A percentile compares a stretch with the other conserved stretches of the same genome.
These are phyloP conservation scores for Fraxinus albicans DNA, from an alignment of 305 asterid species.

Conservation along the genomic window DNA sequence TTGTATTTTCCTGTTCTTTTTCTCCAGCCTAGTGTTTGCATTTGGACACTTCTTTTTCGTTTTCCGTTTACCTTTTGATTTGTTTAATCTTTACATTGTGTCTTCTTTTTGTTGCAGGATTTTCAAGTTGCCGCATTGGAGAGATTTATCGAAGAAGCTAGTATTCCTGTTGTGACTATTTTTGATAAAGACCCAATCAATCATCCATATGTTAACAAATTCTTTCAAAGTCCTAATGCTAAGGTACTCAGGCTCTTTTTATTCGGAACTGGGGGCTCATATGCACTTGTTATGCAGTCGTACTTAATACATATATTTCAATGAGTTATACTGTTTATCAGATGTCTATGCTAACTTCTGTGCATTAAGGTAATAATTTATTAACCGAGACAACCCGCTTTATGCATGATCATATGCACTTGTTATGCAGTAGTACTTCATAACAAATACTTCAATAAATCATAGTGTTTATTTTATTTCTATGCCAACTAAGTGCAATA, in stretches of 20 bases:
- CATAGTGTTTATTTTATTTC: not conserved
- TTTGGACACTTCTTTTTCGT: not conserved
- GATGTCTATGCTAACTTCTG: not conserved
- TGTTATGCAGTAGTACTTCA: not conserved
- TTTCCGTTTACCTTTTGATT: not conserved
- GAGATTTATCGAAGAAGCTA: constrained; percentile 56
- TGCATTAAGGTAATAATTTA: not conserved
- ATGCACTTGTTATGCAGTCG: not conserved
- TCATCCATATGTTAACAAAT: constrained; percentile 54
- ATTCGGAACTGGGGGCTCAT: not conserved
- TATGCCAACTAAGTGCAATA: not conserved
- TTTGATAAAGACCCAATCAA: constrained; percentile 58
- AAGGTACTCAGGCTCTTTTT: constrained; percentile 48
- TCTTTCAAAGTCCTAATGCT: constrained; percentile 42
- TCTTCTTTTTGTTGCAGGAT: constrained; percentile 46
- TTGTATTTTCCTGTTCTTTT: not conserved
- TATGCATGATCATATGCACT: not conserved
- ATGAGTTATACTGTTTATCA: not conserved
- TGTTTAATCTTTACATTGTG: not conserved
- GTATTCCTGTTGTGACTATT: constrained; percentile 54
- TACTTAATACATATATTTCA: not conserved
- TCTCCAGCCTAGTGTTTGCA: not conserved
- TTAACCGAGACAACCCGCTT: not conserved
- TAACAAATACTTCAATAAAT: not conserved
- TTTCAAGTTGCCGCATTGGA: constrained; percentile 56